These are phyloP conservation scores for Cucumis sativus DNA, from an alignment of 306 rosid genomes.

Conservation along the genomic window DNA sequence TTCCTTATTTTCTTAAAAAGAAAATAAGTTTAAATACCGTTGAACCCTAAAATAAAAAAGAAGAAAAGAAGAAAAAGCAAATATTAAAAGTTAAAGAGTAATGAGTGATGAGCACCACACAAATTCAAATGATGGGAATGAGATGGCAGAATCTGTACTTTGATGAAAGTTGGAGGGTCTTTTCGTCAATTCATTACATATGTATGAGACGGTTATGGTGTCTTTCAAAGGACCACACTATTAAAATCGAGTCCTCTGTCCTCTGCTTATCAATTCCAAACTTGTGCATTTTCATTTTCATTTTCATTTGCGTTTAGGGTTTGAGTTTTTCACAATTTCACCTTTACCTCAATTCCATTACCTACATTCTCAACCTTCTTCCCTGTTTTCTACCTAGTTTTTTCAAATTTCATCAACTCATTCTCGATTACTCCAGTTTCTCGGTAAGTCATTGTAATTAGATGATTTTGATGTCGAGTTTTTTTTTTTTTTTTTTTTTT, in stretches of 20 bases:
- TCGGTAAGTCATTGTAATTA: background rate
- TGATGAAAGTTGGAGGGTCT: background rate
- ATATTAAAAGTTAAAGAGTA: background rate
- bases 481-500: background rate
- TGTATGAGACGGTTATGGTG: background rate
- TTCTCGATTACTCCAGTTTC: background rate
- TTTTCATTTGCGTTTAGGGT: background rate
- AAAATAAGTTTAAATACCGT: too few species aligned
- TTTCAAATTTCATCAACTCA: background rate
- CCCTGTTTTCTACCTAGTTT: background rate
- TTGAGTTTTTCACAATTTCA: background rate
- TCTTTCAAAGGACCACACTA: background rate
- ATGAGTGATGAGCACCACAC: background rate
- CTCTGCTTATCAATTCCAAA: background rate
- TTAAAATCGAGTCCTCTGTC: background rate
- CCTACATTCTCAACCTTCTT: background rate
- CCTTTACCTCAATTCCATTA: background rate
- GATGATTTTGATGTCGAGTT: background rate
- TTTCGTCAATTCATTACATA: background rate
- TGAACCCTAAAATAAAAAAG: background rate
- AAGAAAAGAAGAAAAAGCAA: too few species aligned
- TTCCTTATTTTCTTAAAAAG: too few species aligned
- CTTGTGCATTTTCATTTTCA: background rate
- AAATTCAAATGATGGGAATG: background rate
- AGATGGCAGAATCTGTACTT: background rate